Evolutionary conservation across 139 green algal species (phyloP).

Genomic region (Nannochloris sp.): DNA sequence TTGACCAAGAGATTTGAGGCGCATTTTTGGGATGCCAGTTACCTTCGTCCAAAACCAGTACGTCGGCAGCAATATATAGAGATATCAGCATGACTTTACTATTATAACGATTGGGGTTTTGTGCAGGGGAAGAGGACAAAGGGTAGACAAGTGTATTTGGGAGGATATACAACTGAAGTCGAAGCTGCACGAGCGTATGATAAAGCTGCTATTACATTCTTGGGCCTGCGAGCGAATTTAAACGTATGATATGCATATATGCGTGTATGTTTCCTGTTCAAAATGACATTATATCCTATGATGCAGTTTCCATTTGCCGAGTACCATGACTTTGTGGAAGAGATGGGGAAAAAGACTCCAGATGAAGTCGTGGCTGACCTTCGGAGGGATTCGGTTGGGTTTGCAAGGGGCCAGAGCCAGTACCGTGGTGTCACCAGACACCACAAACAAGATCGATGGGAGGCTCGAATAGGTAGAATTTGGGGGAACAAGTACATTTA

Average conservation of each 20-base stretch:
- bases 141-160: conserved; percentile 68
- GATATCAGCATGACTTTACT: not conserved
- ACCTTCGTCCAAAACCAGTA: conserved; percentile 9
- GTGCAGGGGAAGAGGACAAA: conserved; percentile 40
- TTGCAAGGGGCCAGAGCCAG: conserved; percentile 42
- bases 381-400: conserved; percentile 46
- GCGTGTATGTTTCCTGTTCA: not conserved
- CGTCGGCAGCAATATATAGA: not conserved
- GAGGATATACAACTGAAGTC: conserved; percentile 57
- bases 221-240: conserved; percentile 34
- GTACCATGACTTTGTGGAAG: conserved; percentile 42
- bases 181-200: conserved; percentile 74
- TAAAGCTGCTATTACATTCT: conserved; percentile 56
- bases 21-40: conserved; percentile 63
- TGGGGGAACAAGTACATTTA: conserved; percentile 46
- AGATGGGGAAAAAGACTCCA: conserved; percentile 35
- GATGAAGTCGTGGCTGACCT: conserved; percentile 62
- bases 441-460: conserved; percentile 63
- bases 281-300: not conserved
- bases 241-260: conserved; percentile 44
- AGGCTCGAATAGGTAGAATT: conserved; percentile 74
- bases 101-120: not conserved
- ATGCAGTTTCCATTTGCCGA: conserved; percentile 23
- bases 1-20: conserved; percentile 67
- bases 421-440: conserved; percentile 76